Conservation (phyloP, 768 basidiomycete genomes). For the Mycena polygramma region DNA sequence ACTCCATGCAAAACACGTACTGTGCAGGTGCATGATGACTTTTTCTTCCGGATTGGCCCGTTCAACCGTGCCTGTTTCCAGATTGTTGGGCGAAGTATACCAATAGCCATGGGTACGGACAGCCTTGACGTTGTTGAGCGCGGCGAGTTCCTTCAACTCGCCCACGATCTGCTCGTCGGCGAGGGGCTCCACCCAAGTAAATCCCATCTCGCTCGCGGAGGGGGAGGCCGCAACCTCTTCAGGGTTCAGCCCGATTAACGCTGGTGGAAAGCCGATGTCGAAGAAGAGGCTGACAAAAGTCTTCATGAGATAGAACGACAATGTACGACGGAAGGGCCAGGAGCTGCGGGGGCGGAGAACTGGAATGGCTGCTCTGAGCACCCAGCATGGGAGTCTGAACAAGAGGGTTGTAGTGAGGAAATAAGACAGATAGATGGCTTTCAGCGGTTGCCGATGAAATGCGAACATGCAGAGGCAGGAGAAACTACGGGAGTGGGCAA, state of each 20-base stretch:
- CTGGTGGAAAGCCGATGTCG: conserved; percentile 16
- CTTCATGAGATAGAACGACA: conserved; percentile 15
- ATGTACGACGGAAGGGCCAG: conserved; percentile 15
- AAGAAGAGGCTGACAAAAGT: conserved; percentile 1
- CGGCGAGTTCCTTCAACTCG: conserved; percentile 15
- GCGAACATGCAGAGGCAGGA: neutral
- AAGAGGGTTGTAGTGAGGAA: conserved; percentile 6
- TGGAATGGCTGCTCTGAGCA: conserved; percentile 6
- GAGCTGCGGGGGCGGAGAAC: conserved; percentile 5
- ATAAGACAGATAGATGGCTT: conserved; percentile 8
- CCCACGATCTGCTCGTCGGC: conserved; percentile 9
- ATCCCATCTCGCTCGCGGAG: neutral
- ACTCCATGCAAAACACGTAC: conserved; percentile 10
- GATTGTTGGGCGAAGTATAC: neutral
- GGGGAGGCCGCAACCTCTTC: conserved; percentile 2
- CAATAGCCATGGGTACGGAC: conserved; percentile 1
- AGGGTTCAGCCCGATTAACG: neutral
- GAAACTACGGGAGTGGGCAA: no score
- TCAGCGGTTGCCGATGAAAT: conserved; percentile 12
- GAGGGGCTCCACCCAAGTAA: conserved; percentile 16
- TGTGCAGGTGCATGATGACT: conserved; percentile 16
- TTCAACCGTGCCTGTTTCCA: neutral
- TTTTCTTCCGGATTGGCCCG: neutral
- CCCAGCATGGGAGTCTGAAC: conserved; percentile 1
- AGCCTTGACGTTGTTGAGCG: conserved; percentile 1